phyloP scores from a whole-genome alignment of 768 basidiomycete species.

The Boletus subparvulus region DNA sequence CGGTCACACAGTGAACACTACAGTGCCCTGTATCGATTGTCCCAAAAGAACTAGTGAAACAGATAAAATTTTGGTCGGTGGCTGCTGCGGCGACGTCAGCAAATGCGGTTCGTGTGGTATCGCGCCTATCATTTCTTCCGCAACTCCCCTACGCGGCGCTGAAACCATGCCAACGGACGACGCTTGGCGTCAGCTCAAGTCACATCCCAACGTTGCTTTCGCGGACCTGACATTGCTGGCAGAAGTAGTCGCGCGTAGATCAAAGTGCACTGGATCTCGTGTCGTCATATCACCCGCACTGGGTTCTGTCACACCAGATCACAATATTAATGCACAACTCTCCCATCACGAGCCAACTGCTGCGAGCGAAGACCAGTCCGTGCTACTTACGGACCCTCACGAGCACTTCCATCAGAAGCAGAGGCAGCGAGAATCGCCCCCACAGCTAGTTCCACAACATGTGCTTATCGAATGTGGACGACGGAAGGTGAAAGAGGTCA shows the following conservation, averaged over 20 bases:
- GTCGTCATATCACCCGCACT: slow-evolving; percentile 58
- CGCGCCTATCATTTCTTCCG: slow-evolving; percentile 29
- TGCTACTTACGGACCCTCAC: slow-evolving; percentile 54
- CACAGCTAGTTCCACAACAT: slow-evolving; percentile 59
- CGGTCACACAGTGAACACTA: slow-evolving; percentile 55
- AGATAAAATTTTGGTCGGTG: slow-evolving; percentile 28
- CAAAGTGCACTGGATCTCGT: slow-evolving; percentile 72
- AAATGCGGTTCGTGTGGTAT: slow-evolving; percentile 33
- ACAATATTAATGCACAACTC: slow-evolving; percentile 9
- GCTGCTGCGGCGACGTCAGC: slow-evolving; percentile 40
- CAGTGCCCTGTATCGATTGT: slow-evolving; percentile 54
- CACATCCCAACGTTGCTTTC: slow-evolving; percentile 86
- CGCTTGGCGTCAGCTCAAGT: slow-evolving; percentile 82
- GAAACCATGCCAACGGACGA: slow-evolving; percentile 77
- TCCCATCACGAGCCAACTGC: slow-evolving; percentile 12
- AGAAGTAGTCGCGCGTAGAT: slow-evolving; percentile 83
- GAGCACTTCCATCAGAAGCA: slow-evolving; percentile 51
- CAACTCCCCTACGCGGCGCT: slow-evolving; percentile 18
- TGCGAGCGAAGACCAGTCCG: slow-evolving; percentile 33
- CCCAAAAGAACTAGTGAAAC: slow-evolving; percentile 39
- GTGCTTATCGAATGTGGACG: slow-evolving; percentile 63
- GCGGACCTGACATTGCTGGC: slow-evolving; percentile 82
- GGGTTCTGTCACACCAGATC: slow-evolving; percentile 50
- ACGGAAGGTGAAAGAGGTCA: slow-evolving; percentile 61
- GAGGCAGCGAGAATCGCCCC: slow-evolving; percentile 42